Evolutionary conservation across 371 early-diverging fungal species (phyloP), one percentile per base, ranked within the genome.

Genomic region (Lichtheimia hyalospora): DNA sequence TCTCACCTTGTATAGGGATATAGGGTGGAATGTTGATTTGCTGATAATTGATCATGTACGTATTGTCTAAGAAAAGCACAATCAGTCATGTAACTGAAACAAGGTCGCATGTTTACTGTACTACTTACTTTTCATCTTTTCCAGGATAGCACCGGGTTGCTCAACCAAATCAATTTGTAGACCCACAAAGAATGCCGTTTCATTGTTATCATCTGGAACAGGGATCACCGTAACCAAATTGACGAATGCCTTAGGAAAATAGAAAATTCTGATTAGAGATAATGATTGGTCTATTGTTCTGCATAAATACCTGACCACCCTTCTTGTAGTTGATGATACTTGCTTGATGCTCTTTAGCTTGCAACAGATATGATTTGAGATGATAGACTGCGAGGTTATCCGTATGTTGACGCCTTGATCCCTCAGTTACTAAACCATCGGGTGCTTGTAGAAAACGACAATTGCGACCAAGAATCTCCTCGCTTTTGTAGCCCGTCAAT

Each of bases 141-240:
- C 75, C 48, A 90, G 60, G 57, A 89, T 88, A 12, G 84, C 82
- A 63, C 87, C 82, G 25, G 89, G 88, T 57, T 89, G 89, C 43
- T 85, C 86, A 2, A 90, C 84, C 34, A 91, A 61, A 62, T 89
- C 90, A 1, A 88, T 83, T 67, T 89, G 89, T 49, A 91, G 82
- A 8, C 89, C 91, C 54, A 91, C 86, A 77, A 85, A 88, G 57
- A 79, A 85, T n/a, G 77, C 67, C 12, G 84, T 64, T 25, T 82
- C 77, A 14, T 71, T 69, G 49, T 56, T 46, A 14, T 77, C 82
- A 56, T 69, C 69, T 5, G 67, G 69, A 12, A 90, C 73, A 0
- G 90, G 89, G 40, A 91, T 85, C 14, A 89, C 78, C 10, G 90
- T 89, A 15, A 89, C 65, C n/a, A 88, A 69, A 62, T 89, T 90